Percentiles rank a stretch among this genome's conserved stretches.
Evolutionary conservation across 2,329 filamentous ascomycete genomes (phyloP).

Genomic region (Fusarium sp.): DNA sequence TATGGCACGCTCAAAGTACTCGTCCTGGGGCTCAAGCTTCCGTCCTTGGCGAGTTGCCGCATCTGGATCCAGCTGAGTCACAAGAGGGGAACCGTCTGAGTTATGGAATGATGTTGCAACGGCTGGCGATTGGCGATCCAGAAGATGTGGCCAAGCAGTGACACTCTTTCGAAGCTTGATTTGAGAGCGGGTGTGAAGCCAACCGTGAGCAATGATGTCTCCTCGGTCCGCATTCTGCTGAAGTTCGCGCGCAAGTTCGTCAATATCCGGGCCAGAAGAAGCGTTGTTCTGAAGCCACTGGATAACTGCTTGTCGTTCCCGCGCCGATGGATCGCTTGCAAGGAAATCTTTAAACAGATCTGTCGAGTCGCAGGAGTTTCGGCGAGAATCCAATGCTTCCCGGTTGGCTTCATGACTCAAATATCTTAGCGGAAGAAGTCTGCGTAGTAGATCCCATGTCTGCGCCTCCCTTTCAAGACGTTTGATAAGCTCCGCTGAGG

Average conservation of each 20-base stretch:
- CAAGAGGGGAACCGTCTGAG: slow-evolving; percentile 73
- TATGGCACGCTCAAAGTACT: slow-evolving; percentile 88
- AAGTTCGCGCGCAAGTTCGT: slow-evolving; percentile 80
- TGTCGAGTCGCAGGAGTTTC: slow-evolving; percentile 37
- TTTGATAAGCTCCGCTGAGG: slow-evolving; percentile 52
- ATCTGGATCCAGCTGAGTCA: slow-evolving; percentile 94
- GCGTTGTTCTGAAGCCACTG: slow-evolving; percentile 89
- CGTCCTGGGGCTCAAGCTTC: slow-evolving; percentile 83
- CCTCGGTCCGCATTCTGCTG: slow-evolving; percentile 82
- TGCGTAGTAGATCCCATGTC: slow-evolving; percentile 88
- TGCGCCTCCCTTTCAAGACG: slow-evolving; percentile 85
- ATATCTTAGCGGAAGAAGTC: slow-evolving; percentile 79
- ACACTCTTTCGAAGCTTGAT: slow-evolving; percentile 92
- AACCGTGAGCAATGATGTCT: slow-evolving; percentile 87
- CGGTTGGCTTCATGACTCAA: slow-evolving; percentile 49
- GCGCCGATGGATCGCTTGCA: slow-evolving; percentile 76
- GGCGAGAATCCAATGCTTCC: slow-evolving; percentile 52
- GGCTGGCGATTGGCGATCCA: slow-evolving; percentile 72
- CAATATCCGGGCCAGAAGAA: slow-evolving; percentile 76
- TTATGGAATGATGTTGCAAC: slow-evolving; percentile 69
- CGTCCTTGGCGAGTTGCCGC: slow-evolving; percentile 83
- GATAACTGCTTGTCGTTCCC: slow-evolving; percentile 83
- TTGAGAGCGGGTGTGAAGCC: slow-evolving; percentile 89
- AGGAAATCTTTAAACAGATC: slow-evolving; percentile 78
- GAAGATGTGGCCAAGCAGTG: slow-evolving; percentile 73